Conservation (phyloP, 192 early-diverging fungal species). For the Coemansia sp. region DNA sequence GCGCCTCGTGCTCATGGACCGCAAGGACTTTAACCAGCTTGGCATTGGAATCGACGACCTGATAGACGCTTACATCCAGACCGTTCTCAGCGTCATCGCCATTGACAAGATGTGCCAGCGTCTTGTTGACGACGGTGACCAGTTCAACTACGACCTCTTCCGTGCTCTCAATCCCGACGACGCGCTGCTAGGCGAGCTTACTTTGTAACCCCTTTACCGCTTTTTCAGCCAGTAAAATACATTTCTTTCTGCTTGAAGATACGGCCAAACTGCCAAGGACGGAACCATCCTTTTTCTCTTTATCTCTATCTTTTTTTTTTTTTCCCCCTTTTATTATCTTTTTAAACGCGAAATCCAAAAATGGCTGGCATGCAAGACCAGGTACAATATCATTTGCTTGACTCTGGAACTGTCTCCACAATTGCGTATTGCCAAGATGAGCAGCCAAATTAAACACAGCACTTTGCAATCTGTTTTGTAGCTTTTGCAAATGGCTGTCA, state of each 20-base stretch:
- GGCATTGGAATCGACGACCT: constrained; percentile 83
- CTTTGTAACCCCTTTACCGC: background rate
- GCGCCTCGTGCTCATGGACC: constrained; percentile 82
- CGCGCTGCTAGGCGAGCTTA: constrained; percentile 58
- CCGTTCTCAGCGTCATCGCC: constrained; percentile 78
- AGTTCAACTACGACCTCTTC: constrained; percentile 61
- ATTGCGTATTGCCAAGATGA: background rate
- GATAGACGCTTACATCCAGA: constrained; percentile 89
- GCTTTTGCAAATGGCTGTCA: constrained; percentile 55
- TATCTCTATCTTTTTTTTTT: no score
- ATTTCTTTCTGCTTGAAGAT: no score
- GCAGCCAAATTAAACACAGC: background rate
- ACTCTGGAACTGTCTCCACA: background rate
- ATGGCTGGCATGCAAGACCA: constrained; percentile 52
- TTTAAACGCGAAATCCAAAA: constrained; percentile 2
- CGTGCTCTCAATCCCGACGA: constrained; percentile 63
- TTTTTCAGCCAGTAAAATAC: no score
- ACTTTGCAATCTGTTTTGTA: constrained; percentile 9
- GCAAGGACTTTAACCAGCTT: constrained; percentile 87
- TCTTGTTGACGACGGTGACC: constrained; percentile 51
- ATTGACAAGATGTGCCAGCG: constrained; percentile 77
- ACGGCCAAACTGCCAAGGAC: no score
- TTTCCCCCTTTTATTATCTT: no score
- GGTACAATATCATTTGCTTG: constrained; percentile 13
- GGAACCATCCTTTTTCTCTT: no score